Evolutionary conservation across 495 filamentous ascomycete genomes (phyloP).

Genomic region (Neurospora sp.): DNA sequence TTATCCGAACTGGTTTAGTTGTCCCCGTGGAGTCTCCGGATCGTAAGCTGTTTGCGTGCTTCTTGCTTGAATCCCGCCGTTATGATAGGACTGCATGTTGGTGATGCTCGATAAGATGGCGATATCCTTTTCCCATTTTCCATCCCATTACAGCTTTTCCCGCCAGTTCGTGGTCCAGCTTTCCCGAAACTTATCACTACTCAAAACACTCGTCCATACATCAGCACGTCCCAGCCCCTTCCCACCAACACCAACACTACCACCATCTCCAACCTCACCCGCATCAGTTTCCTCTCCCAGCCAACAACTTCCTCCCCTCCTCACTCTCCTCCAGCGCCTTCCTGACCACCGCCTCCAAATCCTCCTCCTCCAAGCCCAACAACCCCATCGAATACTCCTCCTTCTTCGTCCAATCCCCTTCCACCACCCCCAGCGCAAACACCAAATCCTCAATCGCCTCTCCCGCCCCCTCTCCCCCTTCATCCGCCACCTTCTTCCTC

Average conservation of each 20-base stretch:
- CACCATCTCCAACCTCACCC: background rate
- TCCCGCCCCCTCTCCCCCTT: conserved; percentile 5
- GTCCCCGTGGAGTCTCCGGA: background rate
- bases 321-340: conserved; percentile 1
- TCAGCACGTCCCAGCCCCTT: background rate
- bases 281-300: background rate
- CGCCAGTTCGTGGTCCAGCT: background rate
- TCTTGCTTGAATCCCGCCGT: background rate
- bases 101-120: background rate
- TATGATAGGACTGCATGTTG: background rate
- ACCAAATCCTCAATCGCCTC: conserved; percentile 19
- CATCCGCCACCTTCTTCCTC: conserved; percentile 9
- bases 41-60: background rate
- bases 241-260: background rate
- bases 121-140: background rate
- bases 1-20: background rate
- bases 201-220: background rate
- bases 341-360: conserved; percentile 17
- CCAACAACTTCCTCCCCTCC: background rate
- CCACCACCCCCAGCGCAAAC: conserved; percentile 18
- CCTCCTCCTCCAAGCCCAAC: conserved; percentile 18
- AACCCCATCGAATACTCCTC: conserved; percentile 18
- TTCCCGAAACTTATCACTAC: background rate
- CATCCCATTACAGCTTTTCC: background rate
- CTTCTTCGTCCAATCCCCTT: conserved; percentile 19